Percentiles rank a stretch among this genome's conserved stretches.
Conservation (phyloP, 305 asterid genomes). For the Ilex paraguariensis region DNA sequence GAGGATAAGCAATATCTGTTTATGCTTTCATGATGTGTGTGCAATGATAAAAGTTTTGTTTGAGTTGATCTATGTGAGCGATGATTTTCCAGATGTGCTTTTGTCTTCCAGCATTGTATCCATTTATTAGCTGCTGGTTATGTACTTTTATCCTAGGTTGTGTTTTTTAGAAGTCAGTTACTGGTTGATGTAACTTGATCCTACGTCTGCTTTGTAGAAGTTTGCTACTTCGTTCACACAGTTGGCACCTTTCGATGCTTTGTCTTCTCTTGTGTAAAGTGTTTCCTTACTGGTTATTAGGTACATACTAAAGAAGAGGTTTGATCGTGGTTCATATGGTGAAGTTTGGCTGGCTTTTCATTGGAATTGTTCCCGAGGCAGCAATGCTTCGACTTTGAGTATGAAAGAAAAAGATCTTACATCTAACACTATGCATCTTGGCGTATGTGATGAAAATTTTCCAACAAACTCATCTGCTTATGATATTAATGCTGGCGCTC, state of each 20-base stretch:
- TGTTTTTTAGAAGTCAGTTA: no score
- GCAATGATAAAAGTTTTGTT: no score
- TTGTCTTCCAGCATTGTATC: no score
- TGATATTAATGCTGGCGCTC: constrained; percentile 36
- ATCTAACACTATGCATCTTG: constrained; percentile 25
- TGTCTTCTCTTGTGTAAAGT: neutral
- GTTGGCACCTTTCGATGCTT: neutral
- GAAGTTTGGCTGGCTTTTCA: constrained; percentile 99
- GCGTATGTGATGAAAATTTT: constrained; percentile 35
- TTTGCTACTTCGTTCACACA: neutral
- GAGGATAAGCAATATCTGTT: no score
- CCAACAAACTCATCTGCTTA: constrained; percentile 27
- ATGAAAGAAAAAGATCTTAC: constrained; percentile 28
- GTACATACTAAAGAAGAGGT: constrained; percentile 91
- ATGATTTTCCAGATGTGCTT: no score
- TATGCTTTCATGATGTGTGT: no score
- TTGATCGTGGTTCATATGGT: constrained; percentile 96
- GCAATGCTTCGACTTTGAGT: constrained; percentile 32
- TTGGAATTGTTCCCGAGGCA: constrained; percentile 80
- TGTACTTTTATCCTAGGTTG: no score
- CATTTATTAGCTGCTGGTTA: no score
- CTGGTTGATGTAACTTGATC: no score
- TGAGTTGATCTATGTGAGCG: no score
- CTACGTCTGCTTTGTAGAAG: no score
- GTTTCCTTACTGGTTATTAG: constrained; percentile 23